A percentile compares a stretch with the other conserved stretches of the same genome.
Evolutionary conservation across 306 rosid genomes (phyloP).

Genomic region (Abrus precatorius): DNA sequence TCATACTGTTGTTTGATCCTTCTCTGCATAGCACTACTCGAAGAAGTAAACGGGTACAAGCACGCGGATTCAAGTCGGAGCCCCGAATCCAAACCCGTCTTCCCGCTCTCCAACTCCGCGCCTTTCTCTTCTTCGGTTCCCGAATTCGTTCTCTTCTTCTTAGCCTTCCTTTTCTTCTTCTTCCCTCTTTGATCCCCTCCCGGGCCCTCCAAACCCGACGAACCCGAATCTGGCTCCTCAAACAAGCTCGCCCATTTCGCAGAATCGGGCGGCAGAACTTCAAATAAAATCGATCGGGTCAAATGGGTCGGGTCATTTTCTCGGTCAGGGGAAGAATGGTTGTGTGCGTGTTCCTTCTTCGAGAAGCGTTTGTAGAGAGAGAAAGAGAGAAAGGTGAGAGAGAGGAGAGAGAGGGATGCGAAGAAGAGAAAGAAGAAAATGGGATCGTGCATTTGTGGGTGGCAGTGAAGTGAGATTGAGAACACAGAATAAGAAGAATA

Average conservation of each 20-base stretch:
- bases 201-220: conserved; percentile 8
- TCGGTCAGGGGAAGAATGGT: background rate
- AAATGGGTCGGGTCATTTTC: conserved; percentile 55
- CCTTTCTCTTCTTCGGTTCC: conserved; percentile 43
- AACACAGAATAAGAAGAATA: conserved; percentile 32
- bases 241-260: conserved; percentile 64
- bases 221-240: conserved; percentile 36
- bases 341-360: background rate
- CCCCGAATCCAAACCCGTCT: conserved; percentile 54
- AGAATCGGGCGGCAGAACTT: conserved; percentile 64
- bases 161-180: conserved; percentile 76
- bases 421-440: conserved; percentile 52
- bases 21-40: conserved; percentile 82
- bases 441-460: conserved; percentile 50
- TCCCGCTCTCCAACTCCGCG: conserved; percentile 1
- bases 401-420: conserved; percentile 41
- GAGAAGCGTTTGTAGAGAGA: conserved; percentile 50
- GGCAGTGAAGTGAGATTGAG: conserved; percentile 23
- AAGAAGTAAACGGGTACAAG: conserved; percentile 77
- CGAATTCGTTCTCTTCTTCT: conserved; percentile 65
- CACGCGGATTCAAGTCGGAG: conserved; percentile 58
- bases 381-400: conserved; percentile 48
- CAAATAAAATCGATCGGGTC: conserved; percentile 55
- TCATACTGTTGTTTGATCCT: conserved; percentile 85
- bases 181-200: conserved; percentile 54